Evolutionary conservation across 495 filamentous ascomycete genomes (phyloP).

Genomic region (Aspergillus avenaceus): DNA sequence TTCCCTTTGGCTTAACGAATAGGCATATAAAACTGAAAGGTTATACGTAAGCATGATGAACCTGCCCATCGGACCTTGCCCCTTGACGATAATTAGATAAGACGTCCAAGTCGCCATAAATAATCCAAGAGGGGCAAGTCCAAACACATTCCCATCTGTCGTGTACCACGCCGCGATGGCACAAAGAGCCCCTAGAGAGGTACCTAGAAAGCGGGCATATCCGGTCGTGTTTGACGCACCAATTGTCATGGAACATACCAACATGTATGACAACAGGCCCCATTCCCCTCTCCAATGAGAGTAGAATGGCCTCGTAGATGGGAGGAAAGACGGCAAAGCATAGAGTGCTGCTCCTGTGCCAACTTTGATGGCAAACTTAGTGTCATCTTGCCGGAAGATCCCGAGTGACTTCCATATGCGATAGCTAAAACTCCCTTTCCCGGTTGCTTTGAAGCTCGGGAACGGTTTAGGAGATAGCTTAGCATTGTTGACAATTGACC

Average conservation of each 20-base stretch:
- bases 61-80: conserved; percentile 84
- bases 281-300: conserved; percentile 92
- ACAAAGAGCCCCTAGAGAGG: conserved; percentile 71
- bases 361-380: conserved; percentile 85
- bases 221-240: conserved; percentile 93
- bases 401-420: conserved; percentile 55
- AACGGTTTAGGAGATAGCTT: background rate
- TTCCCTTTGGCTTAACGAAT: conserved; percentile 75
- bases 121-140: conserved; percentile 75
- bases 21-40: conserved; percentile 91
- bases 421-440: conserved; percentile 42
- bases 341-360: conserved; percentile 83
- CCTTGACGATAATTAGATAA: conserved; percentile 79
- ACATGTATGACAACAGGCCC: conserved; percentile 95
- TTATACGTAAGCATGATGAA: conserved; percentile 96
- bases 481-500: background rate
- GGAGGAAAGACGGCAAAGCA: conserved; percentile 81
- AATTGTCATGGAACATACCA: conserved; percentile 96
- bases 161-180: conserved; percentile 74
- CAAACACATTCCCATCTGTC: conserved; percentile 65
- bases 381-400: conserved; percentile 61
- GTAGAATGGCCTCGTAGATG: conserved; percentile 72
- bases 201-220: conserved; percentile 81
- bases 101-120: conserved; percentile 76
- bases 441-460: conserved; percentile 2